Evolutionary conservation across 805 yeast species (phyloP), one percentile per base, ranked within the genome.

Genomic region (Metschnikowia shivogae): DNA sequence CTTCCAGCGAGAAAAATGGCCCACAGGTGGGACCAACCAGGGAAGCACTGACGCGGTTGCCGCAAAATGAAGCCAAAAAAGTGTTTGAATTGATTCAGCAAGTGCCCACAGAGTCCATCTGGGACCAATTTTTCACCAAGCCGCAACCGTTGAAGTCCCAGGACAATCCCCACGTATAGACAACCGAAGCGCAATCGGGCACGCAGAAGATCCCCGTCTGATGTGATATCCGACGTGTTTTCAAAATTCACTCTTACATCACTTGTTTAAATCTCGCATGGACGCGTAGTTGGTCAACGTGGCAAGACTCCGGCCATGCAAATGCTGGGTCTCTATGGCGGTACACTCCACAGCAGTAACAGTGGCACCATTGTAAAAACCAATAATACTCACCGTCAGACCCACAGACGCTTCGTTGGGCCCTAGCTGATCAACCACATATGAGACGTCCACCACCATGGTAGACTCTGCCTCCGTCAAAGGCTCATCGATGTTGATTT

Each of bases 81-180:
- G 74, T 82, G 17, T 79, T 73, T 56, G 86, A 82, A 54, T 64
- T 84, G 68, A 74, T 84, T 48, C 77, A 74, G 54, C 84, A 78
- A 57, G 76, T 81, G 38, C 82, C 85, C 4, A 74, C 79, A 2
- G 88, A 82, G 44, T 70, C 81, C 22, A 81, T 83, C 29, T 82
- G 88, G 86, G 87, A 81, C 42, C 85, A 80, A 52, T 78, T 78
- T 52, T 80, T 81, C 57, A 64, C 76, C 5, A 46, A 31, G 38
- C 35, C 39, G 44, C 34, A 42, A 29, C 20, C 39, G 37, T 13
- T 14, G 30, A 36, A 30, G 13, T n/a, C 8, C 20, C 39, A 31
- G 34, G 32, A 28, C n/a, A 30, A 36, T 9, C 19, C 39, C 8
- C 3, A 9, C 11, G 36, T 4, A 20, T 17, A 17, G 24, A 20